These are phyloP conservation scores for Fusarium cyanostomum DNA, from an alignment of 2,329 filamentous ascomycete species.

Conservation along the genomic window DNA sequence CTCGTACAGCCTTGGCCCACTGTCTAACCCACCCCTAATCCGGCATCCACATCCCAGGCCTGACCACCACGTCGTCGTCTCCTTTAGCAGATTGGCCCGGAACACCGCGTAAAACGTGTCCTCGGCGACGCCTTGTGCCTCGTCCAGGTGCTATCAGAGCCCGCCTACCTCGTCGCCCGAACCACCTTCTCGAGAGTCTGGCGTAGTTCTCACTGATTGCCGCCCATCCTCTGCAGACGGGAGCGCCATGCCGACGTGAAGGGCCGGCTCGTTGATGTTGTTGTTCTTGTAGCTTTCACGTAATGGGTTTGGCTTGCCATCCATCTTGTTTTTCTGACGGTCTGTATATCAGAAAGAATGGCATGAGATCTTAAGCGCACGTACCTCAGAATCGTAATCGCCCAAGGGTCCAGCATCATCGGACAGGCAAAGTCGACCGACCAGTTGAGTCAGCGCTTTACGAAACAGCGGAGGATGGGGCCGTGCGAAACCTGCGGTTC, in stretches of 20 bases:
- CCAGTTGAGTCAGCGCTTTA: conserved; percentile 57
- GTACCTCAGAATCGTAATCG: conserved; percentile 49
- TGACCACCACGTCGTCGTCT: too few relatives aligned
- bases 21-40: too few relatives aligned
- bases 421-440: conserved; percentile 51
- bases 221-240: too few relatives aligned
- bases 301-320: neutral
- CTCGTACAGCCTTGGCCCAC: too few relatives aligned
- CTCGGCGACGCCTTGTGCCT: too few relatives aligned
- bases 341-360: neutral
- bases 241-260: conserved; percentile 55
- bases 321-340: neutral
- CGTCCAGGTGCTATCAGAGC: too few relatives aligned
- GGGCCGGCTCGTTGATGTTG: conserved; percentile 50
- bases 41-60: too few relatives aligned
- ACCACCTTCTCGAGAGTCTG: too few relatives aligned
- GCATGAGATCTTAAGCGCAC: neutral
- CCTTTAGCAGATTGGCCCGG: too few relatives aligned
- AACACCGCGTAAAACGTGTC: too few relatives aligned
- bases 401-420: conserved; percentile 57
- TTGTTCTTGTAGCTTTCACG: conserved; percentile 49
- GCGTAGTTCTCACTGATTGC: too few relatives aligned
- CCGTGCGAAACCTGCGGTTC: conserved; percentile 51
- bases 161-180: too few relatives aligned
- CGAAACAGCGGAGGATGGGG: conserved; percentile 56